A percentile compares a stretch with the other conserved stretches of the same genome.
Conservation (phyloP, 306 rosid genomes). For the Citrullus colocynthis region DNA sequence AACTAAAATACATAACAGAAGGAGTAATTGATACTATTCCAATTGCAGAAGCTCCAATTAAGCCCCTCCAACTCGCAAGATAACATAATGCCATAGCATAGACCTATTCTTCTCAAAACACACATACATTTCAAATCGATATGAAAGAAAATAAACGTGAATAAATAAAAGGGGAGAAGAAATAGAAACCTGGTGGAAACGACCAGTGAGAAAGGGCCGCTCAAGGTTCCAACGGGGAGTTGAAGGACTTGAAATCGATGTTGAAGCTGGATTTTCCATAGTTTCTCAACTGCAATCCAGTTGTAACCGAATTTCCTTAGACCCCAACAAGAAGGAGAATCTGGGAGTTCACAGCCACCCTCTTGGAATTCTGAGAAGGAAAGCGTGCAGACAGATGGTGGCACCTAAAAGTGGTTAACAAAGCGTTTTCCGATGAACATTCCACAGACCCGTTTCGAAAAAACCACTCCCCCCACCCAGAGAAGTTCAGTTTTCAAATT, state of each 20-base stretch:
- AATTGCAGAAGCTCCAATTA: not conserved
- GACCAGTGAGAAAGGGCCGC: conserved; percentile 48
- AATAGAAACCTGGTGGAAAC: conserved; percentile 38
- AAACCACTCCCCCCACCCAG: not conserved
- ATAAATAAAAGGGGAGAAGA: not conserved
- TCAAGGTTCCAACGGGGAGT: conserved; percentile 48
- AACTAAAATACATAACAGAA: not conserved
- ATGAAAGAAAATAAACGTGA: not conserved
- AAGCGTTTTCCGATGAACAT: not conserved
- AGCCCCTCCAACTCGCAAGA: not conserved
- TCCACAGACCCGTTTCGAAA: not conserved
- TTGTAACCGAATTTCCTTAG: not conserved
- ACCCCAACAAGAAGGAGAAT: not conserved
- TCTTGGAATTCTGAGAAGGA: not conserved
- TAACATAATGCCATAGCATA: not conserved
- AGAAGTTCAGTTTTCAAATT: not conserved
- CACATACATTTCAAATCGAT: not conserved
- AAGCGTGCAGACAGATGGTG: not conserved
- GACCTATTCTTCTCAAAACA: not conserved
- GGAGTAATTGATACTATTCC: not conserved
- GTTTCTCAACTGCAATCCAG: not conserved
- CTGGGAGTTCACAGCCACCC: not conserved
- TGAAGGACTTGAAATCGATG: conserved; percentile 19
- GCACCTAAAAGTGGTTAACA: not conserved
- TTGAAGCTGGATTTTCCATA: conserved; percentile 19